Conservation (phyloP, 2,329 filamentous ascomycete genomes). For the Thermoascus crustaceus region DNA sequence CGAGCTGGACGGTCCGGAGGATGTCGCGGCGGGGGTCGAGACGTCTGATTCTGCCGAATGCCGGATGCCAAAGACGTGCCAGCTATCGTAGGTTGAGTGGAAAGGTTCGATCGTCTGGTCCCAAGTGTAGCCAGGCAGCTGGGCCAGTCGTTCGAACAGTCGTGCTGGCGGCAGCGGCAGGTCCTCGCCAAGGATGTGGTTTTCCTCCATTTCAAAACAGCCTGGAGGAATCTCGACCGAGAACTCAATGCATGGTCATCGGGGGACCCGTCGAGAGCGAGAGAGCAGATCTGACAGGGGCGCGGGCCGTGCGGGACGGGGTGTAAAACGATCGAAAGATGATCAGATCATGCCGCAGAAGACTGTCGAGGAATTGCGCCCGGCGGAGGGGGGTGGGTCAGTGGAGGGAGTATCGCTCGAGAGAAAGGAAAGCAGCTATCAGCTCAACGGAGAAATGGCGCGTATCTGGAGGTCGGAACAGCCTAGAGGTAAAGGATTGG, state of each 20-base stretch:
- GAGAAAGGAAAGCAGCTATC: neutral
- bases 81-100: slow-evolving; percentile 73
- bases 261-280: neutral
- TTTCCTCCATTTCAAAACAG: slow-evolving; percentile 15
- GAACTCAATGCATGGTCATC: slow-evolving; percentile 3
- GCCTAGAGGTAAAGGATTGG: neutral
- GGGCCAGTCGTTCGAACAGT: slow-evolving; percentile 63
- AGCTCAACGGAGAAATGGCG: neutral
- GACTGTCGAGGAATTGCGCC: neutral
- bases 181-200: slow-evolving; percentile 36
- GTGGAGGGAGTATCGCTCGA: neutral
- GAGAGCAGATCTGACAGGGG: neutral
- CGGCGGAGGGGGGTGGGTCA: slow-evolving; percentile 1
- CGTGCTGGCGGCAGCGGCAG: slow-evolving; percentile 53
- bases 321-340: neutral
- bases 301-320: neutral
- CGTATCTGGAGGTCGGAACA: neutral
- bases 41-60: slow-evolving; percentile 44
- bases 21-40: slow-evolving; percentile 40
- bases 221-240: slow-evolving; percentile 7
- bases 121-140: slow-evolving; percentile 69
- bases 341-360: slow-evolving; percentile 1
- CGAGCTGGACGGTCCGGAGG: slow-evolving; percentile 36
- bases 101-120: slow-evolving; percentile 51
- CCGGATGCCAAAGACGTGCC: slow-evolving; percentile 61